A percentile compares a stretch with the other conserved stretches of the same genome.
These are phyloP conservation scores for Tuber borchii DNA, from an alignment of 495 filamentous ascomycete species.

Conservation along the genomic window DNA sequence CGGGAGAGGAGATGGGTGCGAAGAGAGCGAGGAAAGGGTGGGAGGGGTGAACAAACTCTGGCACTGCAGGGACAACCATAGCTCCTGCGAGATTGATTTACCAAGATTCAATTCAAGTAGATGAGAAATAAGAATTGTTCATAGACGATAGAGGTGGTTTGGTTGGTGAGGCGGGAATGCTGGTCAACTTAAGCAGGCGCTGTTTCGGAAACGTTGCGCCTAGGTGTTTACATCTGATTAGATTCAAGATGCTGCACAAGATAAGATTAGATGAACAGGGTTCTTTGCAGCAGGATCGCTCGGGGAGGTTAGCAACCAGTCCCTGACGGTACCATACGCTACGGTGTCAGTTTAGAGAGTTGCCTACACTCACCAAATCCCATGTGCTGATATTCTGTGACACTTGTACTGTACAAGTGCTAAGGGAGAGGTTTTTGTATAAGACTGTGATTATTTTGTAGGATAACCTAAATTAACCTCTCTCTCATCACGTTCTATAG, in stretches of 20 bases:
- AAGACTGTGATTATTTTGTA: no score
- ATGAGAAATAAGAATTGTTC: neutral
- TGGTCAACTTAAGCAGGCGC: neutral
- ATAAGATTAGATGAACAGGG: neutral
- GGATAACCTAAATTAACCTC: no score
- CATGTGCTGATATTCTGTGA: no score
- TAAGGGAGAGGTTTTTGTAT: no score
- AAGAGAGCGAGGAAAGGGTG: slow-evolving; percentile 5
- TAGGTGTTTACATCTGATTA: neutral
- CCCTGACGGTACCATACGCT: no score
- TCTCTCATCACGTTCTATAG: no score
- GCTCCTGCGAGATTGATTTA: slow-evolving; percentile 29
- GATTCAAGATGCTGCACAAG: neutral
- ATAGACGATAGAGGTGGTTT: neutral
- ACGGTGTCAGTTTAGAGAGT: no score
- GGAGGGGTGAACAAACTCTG: slow-evolving; percentile 60
- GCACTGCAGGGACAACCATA: slow-evolving; percentile 85
- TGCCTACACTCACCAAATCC: no score
- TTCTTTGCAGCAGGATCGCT: neutral
- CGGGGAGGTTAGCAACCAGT: no score
- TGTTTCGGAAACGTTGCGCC: neutral
- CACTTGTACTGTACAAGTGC: no score
- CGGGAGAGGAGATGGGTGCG: slow-evolving; percentile 5
- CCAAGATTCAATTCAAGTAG: neutral
- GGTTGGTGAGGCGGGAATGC: neutral